These are phyloP conservation scores for Fusarium avenaceum DNA, from an alignment of 2,329 filamentous ascomycete species.

Conservation along the genomic window DNA sequence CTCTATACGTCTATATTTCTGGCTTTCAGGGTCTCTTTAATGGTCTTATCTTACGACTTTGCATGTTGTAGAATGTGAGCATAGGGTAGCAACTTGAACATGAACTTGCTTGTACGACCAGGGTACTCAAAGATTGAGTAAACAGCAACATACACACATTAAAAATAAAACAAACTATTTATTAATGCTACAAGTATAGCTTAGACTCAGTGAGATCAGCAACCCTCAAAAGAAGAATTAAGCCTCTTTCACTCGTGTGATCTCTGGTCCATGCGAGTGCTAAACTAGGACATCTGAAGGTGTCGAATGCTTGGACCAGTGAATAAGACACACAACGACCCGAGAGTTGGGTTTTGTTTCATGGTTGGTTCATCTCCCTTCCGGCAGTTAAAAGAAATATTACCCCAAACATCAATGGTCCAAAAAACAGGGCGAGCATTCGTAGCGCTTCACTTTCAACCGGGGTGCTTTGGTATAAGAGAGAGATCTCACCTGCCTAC, in stretches of 20 bases:
- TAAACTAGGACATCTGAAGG: constrained; percentile 9
- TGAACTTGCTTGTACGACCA: not conserved
- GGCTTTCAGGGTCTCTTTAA: not conserved
- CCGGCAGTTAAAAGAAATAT: constrained; percentile 23
- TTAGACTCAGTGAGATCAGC: not conserved
- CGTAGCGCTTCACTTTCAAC: constrained; percentile 23
- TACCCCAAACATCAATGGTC: constrained; percentile 14
- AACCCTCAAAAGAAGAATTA: not conserved
- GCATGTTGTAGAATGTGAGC: not conserved
- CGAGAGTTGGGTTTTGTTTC: constrained; percentile 17
- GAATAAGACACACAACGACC: constrained; percentile 21
- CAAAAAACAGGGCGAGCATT: constrained; percentile 37
- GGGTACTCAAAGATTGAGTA: not conserved
- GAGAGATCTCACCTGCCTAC: constrained; percentile 29
- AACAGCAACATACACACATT: not conserved
- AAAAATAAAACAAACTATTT: not conserved
- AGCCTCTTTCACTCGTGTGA: constrained; percentile 13
- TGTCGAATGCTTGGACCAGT: not conserved
- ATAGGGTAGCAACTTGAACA: constrained; percentile 18
- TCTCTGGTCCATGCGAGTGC: constrained; percentile 36
- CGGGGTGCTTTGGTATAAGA: constrained; percentile 36
- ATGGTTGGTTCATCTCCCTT: constrained; percentile 26
- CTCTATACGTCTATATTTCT: not conserved
- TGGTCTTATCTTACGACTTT: not conserved
- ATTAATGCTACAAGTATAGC: not conserved